phyloP scores from a whole-genome alignment of 2,329 filamentous ascomycete species.

The Davidsoniella neocaledoniae region DNA sequence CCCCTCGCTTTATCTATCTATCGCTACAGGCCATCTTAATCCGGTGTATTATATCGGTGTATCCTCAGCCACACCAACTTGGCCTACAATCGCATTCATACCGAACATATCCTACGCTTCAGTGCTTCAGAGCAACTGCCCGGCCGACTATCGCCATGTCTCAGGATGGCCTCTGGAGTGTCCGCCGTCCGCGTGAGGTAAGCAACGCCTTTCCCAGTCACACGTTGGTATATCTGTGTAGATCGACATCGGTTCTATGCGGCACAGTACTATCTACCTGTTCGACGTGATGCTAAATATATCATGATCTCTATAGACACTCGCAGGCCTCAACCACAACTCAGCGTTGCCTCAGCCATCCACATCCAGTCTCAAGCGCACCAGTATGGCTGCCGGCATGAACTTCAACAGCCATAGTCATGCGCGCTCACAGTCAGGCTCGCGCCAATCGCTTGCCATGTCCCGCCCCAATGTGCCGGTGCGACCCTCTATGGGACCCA shows the following conservation, averaged over 20 bases:
- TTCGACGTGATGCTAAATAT: not conserved
- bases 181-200: conserved; percentile 83
- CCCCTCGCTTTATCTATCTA: not conserved
- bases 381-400: conserved; percentile 55
- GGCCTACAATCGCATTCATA: too few relatives aligned
- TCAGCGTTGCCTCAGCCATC: conserved; percentile 77
- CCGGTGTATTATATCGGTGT: not conserved
- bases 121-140: not conserved
- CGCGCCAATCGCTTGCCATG: conserved; percentile 71
- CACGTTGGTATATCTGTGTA: too few relatives aligned
- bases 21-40: not conserved
- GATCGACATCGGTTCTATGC: too few relatives aligned
- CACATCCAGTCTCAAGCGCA: conserved; percentile 80
- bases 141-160: conserved; percentile 40
- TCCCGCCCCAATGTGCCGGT: conserved; percentile 70
- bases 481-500: conserved; percentile 66
- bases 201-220: conserved; percentile 17
- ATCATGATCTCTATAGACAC: conserved; percentile 40
- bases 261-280: too few relatives aligned
- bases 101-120: not conserved
- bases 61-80: not conserved
- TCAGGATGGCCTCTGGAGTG: conserved; percentile 81
- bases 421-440: conserved; percentile 66
- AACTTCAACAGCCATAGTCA: conserved; percentile 51
- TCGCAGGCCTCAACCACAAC: conserved; percentile 69